These are phyloP conservation scores for Apiospora sp. DNA, from an alignment of 2,329 filamentous ascomycete species.

Conservation along the genomic window DNA sequence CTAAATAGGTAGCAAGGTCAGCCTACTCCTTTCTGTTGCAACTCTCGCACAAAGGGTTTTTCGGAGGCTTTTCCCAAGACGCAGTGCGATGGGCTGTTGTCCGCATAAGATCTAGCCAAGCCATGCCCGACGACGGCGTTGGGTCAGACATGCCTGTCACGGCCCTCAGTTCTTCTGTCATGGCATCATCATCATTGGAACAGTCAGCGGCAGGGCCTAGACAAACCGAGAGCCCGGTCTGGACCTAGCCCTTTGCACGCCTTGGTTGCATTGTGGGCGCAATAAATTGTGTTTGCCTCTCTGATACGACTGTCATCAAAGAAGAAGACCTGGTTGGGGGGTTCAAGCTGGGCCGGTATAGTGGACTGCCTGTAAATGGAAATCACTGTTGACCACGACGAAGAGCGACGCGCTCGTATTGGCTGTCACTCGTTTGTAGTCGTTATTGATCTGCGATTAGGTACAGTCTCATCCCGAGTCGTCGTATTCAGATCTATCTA, in stretches of 20 bases:
- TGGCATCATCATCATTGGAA: not conserved
- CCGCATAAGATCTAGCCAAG: not conserved
- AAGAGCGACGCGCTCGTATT: not conserved
- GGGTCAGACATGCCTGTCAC: not conserved
- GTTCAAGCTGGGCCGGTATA: not conserved
- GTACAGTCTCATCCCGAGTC: not conserved
- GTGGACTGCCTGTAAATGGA: not conserved
- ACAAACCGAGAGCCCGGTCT: not conserved
- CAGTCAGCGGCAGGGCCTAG: not conserved
- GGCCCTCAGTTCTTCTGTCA: not conserved
- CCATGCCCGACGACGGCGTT: conserved; percentile 7
- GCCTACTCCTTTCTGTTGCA: not conserved
- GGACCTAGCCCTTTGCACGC: not conserved
- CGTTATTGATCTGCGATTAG: not conserved
- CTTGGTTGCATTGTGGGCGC: not conserved
- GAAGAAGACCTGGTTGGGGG: not conserved
- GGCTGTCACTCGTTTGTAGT: no score
- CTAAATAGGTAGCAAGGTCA: not conserved
- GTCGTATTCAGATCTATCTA: not conserved
- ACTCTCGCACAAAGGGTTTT: not conserved
- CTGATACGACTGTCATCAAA: not conserved
- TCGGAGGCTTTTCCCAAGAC: not conserved
- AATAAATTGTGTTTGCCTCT: not conserved
- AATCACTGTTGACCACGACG: not conserved
- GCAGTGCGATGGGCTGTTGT: not conserved